These are phyloP conservation scores for Isabelozyma rhagii DNA, from an alignment of 805 yeast species.

Conservation along the genomic window DNA sequence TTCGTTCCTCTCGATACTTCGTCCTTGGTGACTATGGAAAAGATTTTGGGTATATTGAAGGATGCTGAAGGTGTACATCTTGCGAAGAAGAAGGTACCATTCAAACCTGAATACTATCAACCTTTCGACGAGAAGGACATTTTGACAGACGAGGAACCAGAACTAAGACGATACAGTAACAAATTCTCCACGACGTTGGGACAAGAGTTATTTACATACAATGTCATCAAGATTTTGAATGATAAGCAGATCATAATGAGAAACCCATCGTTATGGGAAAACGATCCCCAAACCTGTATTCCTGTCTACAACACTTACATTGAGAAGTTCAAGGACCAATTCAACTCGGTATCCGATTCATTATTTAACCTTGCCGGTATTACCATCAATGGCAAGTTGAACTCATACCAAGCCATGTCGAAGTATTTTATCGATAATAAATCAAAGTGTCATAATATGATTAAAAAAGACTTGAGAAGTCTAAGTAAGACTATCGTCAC, in stretches of 20 bases:
- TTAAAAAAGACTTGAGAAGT: slow-evolving; percentile 6
- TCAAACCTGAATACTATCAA: background rate
- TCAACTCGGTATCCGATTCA: background rate
- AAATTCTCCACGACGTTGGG: slow-evolving; percentile 7
- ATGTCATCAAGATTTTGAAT: slow-evolving; percentile 8
- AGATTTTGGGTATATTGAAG: slow-evolving; percentile 9
- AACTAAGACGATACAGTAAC: background rate
- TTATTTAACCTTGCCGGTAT: background rate
- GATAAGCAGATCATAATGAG: slow-evolving; percentile 7
- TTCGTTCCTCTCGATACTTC: slow-evolving; percentile 8
- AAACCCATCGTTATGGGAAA: slow-evolving; percentile 6
- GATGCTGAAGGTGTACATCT: slow-evolving; percentile 1
- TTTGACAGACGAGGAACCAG: background rate
- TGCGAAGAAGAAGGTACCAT: too few relatives aligned
- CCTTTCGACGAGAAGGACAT: background rate
- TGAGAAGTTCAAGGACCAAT: slow-evolving; percentile 3
- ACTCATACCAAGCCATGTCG: slow-evolving; percentile 4
- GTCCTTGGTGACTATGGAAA: slow-evolving; percentile 13
- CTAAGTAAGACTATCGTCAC: slow-evolving; percentile 1
- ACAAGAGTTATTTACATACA: slow-evolving; percentile 10
- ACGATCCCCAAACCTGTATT: slow-evolving; percentile 1
- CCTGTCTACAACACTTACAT: slow-evolving; percentile 4
- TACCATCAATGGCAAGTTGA: slow-evolving; percentile 2
- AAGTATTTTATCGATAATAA: slow-evolving; percentile 7
- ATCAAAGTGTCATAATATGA: slow-evolving; percentile 5